phyloP scores from a whole-genome alignment of 345 rosid genomes.

The Linum lewisii region DNA sequence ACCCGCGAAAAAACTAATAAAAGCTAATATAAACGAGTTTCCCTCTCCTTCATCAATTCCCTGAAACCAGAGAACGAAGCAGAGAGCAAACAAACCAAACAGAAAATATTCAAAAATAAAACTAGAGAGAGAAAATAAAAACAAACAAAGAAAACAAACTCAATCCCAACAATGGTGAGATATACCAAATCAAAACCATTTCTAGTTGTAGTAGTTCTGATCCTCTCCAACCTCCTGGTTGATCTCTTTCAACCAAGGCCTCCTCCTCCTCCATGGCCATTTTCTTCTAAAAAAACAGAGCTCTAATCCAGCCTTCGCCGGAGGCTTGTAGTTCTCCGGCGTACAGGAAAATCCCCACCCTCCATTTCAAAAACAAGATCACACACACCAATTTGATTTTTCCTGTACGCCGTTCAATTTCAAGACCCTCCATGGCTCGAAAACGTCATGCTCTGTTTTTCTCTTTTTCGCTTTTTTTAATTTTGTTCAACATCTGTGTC shows the following conservation, averaged over 20 bases:
- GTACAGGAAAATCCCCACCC: constrained; percentile 18
- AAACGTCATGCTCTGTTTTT: constrained; percentile 15
- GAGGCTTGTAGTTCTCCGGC: constrained; percentile 10
- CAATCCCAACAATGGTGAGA: neutral
- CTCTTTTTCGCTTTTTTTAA: constrained; percentile 18
- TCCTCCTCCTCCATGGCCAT: neutral
- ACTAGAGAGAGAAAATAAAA: neutral
- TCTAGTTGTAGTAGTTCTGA: neutral
- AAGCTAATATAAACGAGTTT: too few species aligned
- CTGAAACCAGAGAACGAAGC: constrained; percentile 6
- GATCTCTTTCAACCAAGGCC: neutral
- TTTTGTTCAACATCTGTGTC: constrained; percentile 15
- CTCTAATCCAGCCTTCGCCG: neutral
- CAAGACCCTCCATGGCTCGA: constrained; percentile 21
- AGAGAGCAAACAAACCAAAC: neutral
- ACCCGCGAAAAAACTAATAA: too few species aligned
- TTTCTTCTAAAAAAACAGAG: neutral
- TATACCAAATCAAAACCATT: constrained; percentile 4
- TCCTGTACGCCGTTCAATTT: constrained; percentile 15
- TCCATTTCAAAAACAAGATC: neutral
- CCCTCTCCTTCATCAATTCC: constrained; percentile 16
- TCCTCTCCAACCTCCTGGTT: neutral
- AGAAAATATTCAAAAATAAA: neutral
- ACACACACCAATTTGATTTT: neutral
- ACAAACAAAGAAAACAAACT: too few species aligned